phyloP scores from a whole-genome alignment of 1,139 yeast species.

The Saccharomyces hybrid region DNA sequence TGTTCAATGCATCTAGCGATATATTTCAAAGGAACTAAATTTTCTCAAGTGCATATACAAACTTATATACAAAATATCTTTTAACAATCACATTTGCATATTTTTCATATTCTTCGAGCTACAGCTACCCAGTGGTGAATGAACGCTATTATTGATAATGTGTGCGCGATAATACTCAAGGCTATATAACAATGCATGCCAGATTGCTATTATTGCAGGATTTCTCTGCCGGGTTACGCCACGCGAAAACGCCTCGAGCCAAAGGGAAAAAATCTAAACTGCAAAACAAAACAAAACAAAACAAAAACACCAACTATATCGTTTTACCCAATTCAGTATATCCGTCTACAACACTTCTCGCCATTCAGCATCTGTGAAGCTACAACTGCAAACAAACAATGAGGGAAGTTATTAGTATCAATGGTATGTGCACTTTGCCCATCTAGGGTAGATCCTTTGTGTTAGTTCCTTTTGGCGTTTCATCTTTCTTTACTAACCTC shows the following conservation, averaged over 20 bases:
- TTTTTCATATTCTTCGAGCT: background rate
- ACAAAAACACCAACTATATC: background rate
- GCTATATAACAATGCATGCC: background rate
- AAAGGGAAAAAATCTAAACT: background rate
- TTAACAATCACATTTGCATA: no score
- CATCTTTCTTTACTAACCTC: no score
- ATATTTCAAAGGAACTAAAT: background rate
- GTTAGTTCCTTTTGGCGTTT: no score
- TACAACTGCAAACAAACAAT: slow-evolving; percentile 30
- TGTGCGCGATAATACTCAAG: background rate
- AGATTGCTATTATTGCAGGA: background rate
- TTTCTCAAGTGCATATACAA: no score
- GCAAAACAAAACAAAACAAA: background rate
- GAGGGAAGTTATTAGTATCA: slow-evolving; percentile 93
- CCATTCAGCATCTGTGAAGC: background rate
- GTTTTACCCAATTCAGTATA: background rate
- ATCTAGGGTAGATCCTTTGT: background rate
- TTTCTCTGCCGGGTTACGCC: background rate
- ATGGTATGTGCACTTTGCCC: slow-evolving; percentile 33
- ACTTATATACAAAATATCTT: background rate
- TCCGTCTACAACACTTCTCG: background rate
- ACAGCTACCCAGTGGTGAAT: background rate
- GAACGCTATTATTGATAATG: background rate
- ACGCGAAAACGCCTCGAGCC: slow-evolving; percentile 1
- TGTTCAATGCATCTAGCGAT: background rate